Base-by-base conservation (phyloP, 164 flowering plant genomes). In the Vitis cinerea region DNA sequence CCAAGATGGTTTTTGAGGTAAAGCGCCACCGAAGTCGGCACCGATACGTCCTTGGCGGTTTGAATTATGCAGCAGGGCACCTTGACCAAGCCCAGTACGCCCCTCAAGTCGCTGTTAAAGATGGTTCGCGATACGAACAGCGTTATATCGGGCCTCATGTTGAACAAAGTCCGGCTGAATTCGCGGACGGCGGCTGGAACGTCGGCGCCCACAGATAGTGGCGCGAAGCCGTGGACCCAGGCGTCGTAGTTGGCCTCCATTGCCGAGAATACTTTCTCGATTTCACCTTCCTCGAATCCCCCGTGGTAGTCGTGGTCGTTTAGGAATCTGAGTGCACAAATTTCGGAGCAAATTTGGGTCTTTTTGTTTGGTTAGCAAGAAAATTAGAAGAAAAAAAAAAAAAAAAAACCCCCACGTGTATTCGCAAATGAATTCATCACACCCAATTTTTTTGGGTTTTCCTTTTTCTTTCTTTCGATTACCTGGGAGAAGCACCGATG, bases 401-500 rank as follows among this genome's bases (percentile, higher is more conserved):
- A 37, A 31, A 31, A 31, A 4, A 31, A 31, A 31, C 3, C 2
- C 44, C 44, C 44, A 37, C 44, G 7, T 37, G 7, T 37, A 3
- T 37, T 0, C 6, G 44, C 5, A 37, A 37, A 37, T 37, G 44
- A 37, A 37, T 37, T 37, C 7, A 3, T 37, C 44, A 37, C 44
- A 37, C 44, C 44, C 44, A 37, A 37, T 1, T 37, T 37, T 37
- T 37, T 37, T 3, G 7, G 44, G 44, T 37, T 37, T 37, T 37
- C 6, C 44, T 37, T 37, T 37, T 37, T 37, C 44, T 3, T 37
- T 37, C 4, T 37, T 37, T 37, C 3, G 13, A 0, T 29, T 73
- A 89, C 98, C 98, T 88, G 0, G 99, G 99, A 9, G 99, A 96
- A 54, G 97, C 97, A 37, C 98, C 97, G 59, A 93, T 72, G 72